These are phyloP conservation scores for Corrigiola litoralis DNA, from an alignment of 179 eudicot species.

Conservation along the genomic window DNA sequence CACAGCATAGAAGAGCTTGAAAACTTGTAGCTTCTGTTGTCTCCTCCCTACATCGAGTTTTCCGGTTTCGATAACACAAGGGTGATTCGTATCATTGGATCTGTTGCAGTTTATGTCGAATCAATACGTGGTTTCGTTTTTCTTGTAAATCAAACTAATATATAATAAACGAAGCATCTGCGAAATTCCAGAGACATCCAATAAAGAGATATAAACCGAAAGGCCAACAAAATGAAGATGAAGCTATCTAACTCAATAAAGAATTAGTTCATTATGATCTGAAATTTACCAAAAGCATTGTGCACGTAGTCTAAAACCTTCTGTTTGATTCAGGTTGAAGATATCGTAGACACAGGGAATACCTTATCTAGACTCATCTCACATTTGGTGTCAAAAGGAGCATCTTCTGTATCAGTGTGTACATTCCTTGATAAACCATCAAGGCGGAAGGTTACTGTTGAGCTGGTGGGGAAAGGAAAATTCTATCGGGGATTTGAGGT, in stretches of 20 bases:
- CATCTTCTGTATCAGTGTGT: constrained; percentile 74
- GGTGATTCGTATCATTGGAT: too few relatives aligned
- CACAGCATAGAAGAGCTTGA: too few relatives aligned
- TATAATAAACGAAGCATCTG: not conserved
- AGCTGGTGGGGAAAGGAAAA: constrained; percentile 68
- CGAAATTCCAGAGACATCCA: not conserved
- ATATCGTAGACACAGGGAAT: constrained; percentile 84
- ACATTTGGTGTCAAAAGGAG: constrained; percentile 66
- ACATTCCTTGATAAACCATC: constrained; percentile 82
- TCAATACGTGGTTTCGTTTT: too few relatives aligned
- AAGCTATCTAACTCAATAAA: not conserved
- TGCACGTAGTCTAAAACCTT: not conserved
- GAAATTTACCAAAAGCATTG: not conserved
- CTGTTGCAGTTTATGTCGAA: too few relatives aligned
- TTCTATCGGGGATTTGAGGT: constrained; percentile 86
- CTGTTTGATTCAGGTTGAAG: constrained; percentile 60
- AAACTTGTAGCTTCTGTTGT: too few relatives aligned
- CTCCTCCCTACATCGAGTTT: too few relatives aligned
- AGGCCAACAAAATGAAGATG: not conserved
- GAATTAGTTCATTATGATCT: not conserved
- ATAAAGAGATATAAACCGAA: not conserved
- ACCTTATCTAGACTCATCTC: constrained; percentile 54
- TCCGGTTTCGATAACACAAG: too few relatives aligned
- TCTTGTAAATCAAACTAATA: not conserved
- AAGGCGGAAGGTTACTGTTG: constrained; percentile 49